Evolutionary conservation across 2,329 filamentous ascomycete species (phyloP).

Genomic region (Sporothrix phasma): DNA sequence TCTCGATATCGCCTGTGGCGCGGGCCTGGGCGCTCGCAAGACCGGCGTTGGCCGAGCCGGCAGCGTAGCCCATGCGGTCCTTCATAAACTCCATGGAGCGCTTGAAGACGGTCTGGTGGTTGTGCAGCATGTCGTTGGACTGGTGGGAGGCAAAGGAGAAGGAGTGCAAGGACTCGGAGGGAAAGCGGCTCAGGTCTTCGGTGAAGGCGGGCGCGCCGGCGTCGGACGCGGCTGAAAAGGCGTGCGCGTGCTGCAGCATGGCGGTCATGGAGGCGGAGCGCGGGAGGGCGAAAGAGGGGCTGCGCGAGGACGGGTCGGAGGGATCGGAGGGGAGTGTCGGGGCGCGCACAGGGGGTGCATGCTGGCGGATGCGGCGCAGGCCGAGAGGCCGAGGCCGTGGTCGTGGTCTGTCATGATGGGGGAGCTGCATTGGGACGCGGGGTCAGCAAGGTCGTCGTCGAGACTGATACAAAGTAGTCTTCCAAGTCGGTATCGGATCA

Average conservation of each 20-base stretch:
- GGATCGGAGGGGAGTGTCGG: conserved; percentile 56
- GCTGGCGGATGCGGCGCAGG: conserved; percentile 86
- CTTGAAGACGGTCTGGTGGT: conserved; percentile 84
- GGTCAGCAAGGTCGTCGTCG: not conserved
- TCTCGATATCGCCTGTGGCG: conserved; percentile 70
- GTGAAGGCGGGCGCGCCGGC: conserved; percentile 58
- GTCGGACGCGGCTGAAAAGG: conserved; percentile 49
- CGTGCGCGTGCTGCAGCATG: conserved; percentile 42
- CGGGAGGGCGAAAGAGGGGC: conserved; percentile 47
- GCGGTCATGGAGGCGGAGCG: conserved; percentile 63
- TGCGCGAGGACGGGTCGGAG: conserved; percentile 55
- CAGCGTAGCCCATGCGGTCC: conserved; percentile 74
- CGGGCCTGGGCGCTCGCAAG: conserved; percentile 77
- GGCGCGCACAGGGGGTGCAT: conserved; percentile 52
- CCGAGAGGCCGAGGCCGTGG: conserved; percentile 74
- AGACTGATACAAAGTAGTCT: too few species aligned
- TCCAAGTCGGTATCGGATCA: not conserved
- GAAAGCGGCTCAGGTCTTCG: conserved; percentile 87
- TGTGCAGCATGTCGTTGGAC: conserved; percentile 84
- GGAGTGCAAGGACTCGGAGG: conserved; percentile 90
- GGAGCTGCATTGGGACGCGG: conserved; percentile 45
- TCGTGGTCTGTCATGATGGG: conserved; percentile 78
- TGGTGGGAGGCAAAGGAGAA: conserved; percentile 90
- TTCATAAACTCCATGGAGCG: conserved; percentile 95
- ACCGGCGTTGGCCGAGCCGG: conserved; percentile 45